These are phyloP conservation scores for Terfezia claveryi DNA, from an alignment of 495 filamentous ascomycete species.

Conservation along the genomic window DNA sequence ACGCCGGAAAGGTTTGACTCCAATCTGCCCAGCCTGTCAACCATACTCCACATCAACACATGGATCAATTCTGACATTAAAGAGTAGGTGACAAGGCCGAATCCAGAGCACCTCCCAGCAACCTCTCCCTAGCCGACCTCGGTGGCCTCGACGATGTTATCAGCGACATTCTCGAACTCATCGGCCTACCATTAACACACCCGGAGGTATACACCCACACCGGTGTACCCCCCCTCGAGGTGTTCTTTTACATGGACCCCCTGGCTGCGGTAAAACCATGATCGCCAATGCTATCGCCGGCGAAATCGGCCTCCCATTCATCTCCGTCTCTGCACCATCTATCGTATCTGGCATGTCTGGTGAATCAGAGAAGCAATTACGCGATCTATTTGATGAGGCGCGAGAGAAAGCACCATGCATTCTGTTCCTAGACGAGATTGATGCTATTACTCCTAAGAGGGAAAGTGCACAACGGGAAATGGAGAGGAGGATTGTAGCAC, in stretches of 20 bases:
- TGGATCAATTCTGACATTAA: too few relatives aligned
- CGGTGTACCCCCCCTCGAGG: constrained; percentile 65
- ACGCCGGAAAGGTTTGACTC: constrained; percentile 10
- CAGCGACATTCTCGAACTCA: constrained; percentile 49
- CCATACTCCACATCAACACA: constrained; percentile 17
- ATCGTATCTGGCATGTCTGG: constrained; percentile 88
- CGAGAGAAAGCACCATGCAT: constrained; percentile 72
- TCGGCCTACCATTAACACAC: constrained; percentile 55
- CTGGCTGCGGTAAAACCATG: constrained; percentile 89
- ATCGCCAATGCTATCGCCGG: constrained; percentile 80
- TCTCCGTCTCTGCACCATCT: constrained; percentile 72
- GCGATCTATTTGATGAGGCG: constrained; percentile 79
- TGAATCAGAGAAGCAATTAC: constrained; percentile 83
- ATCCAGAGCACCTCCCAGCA: constrained; percentile 43
- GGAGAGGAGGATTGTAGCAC: constrained; percentile 89
- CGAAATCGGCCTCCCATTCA: constrained; percentile 63
- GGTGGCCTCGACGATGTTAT: constrained; percentile 71
- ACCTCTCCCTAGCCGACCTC: constrained; percentile 56
- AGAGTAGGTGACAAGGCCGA: neutral
- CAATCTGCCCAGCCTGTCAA: constrained; percentile 3
- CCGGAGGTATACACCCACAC: constrained; percentile 39
- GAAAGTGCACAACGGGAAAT: constrained; percentile 91
- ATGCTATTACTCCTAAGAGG: constrained; percentile 82
- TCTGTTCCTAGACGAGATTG: constrained; percentile 91
- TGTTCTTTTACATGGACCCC: constrained; percentile 76